These are phyloP conservation scores for Cercospora sp. DNA, from an alignment of 2,329 filamentous ascomycete genomes.

Conservation along the genomic window DNA sequence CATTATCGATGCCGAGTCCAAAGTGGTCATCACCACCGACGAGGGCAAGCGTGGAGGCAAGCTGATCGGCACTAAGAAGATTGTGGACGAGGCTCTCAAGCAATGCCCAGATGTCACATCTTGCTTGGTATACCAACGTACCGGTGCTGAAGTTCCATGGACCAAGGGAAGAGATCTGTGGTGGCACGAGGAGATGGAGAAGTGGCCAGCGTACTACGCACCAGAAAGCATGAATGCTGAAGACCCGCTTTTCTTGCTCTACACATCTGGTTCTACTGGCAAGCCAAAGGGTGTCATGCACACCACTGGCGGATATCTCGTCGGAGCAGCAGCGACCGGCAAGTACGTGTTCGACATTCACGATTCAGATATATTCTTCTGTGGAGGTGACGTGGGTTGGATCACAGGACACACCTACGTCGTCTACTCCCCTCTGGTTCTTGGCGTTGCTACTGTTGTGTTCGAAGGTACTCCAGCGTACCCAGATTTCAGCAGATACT, in stretches of 20 bases:
- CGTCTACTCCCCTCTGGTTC: conserved; percentile 89
- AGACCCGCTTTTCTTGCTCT: conserved; percentile 94
- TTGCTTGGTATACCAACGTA: conserved; percentile 92
- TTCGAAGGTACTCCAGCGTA: conserved; percentile 98
- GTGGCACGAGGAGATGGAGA: conserved; percentile 99
- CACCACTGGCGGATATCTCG: conserved; percentile 90
- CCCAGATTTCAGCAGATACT: conserved; percentile 96
- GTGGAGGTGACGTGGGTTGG: conserved; percentile 97
- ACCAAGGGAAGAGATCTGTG: conserved; percentile 85
- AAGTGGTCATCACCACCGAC: conserved; percentile 93
- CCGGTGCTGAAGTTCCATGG: conserved; percentile 88
- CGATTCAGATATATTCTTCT: conserved; percentile 91
- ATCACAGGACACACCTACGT: conserved; percentile 99
- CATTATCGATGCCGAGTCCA: conserved; percentile 85
- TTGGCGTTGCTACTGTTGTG: conserved; percentile 91
- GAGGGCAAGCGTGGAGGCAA: conserved; percentile 98
- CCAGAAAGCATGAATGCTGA: conserved; percentile 89
- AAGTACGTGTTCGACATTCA: conserved; percentile 99
- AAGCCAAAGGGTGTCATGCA: conserved; percentile 99
- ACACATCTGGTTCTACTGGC: conserved; percentile 95
- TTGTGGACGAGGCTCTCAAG: conserved; percentile 95
- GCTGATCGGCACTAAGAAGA: conserved; percentile 97
- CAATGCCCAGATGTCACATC: conserved; percentile 86
- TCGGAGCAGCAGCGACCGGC: conserved; percentile 87
- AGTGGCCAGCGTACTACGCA: conserved; percentile 89